Base-by-base conservation (phyloP, 2,329 filamentous ascomycete genomes). In the Hypoxylon sp. region DNA sequence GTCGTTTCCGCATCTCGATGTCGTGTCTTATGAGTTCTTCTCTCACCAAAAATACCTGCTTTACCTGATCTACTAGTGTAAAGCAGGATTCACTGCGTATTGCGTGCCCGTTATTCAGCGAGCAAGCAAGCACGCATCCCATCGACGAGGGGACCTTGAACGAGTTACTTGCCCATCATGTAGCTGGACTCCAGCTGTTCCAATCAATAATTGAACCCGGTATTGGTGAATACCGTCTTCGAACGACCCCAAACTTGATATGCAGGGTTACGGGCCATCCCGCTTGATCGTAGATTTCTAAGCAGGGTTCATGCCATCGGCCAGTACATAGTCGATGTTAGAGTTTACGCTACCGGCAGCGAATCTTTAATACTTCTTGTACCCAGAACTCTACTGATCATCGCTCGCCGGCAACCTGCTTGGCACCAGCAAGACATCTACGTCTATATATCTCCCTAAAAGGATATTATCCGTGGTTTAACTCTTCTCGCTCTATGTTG, bases 311-410 rank as follows among this genome's bases (percentile, higher is more conserved):
- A 26, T 30, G 22, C 36, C 36, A 40, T 40, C n/a, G n/a, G n/a
- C n/a, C n/a, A n/a, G n/a, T n/a, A n/a, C n/a, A n/a, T 6, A 40
- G 14, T 11, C 8, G 4, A 40, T 20, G 9, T 18, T 38, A 5
- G 14, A 36, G 7, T 11, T 36, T 36, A 12, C 5, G 36, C n/a
- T 7, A 6, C 36, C n/a, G 1, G 36, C 7, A 38, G 7, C 8
- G n/a, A 18, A 38, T 74, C 73, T 57, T 77, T 75, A 51, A 33
- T 3, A 12, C 8, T 9, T 78, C 71, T 11, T 40, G 4, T 8
- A 63, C 71, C 77, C 12, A 69, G 63, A 76, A 11, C 36, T 40
- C 16, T 16, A 16, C 36, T 16, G n/a, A 3, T 20, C n/a, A n/a
- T 4, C 20, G 20, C 36, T 40, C 7, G 36, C 36, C 3, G 36